Percentiles rank a stretch among this genome's conserved stretches.
These are phyloP conservation scores for Calonectria pauciramosa DNA, from an alignment of 2,329 filamentous ascomycete species.

Conservation along the genomic window DNA sequence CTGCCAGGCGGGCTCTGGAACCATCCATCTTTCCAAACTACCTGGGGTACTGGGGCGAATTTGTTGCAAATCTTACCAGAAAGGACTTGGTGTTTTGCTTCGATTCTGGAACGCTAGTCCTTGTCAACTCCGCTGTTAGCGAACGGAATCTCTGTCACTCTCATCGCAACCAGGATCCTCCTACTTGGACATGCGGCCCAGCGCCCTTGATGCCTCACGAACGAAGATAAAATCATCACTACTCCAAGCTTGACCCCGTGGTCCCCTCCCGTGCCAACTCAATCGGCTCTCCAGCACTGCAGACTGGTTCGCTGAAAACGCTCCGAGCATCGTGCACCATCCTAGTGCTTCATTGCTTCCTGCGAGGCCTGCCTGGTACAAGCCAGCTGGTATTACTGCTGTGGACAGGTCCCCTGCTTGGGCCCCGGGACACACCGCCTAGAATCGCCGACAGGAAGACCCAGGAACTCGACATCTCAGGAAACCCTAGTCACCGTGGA, in stretches of 20 bases:
- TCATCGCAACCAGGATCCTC: constrained; percentile 43
- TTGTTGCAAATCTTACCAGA: constrained; percentile 49
- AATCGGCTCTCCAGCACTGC: constrained; percentile 41
- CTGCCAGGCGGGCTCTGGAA: constrained; percentile 35
- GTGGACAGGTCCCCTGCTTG: constrained; percentile 45
- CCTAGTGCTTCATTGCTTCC: constrained; percentile 45
- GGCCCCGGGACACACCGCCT: constrained; percentile 48
- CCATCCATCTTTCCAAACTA: constrained; percentile 36
- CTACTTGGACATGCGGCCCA: constrained; percentile 46
- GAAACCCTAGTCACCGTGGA: constrained; percentile 48
- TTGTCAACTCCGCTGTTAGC: constrained; percentile 46
- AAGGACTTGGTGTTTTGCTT: constrained; percentile 43
- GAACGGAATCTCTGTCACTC: constrained; percentile 44
- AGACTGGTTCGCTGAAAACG: constrained; percentile 46
- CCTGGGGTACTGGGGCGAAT: constrained; percentile 43
- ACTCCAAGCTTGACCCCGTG: constrained; percentile 41
- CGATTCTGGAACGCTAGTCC: constrained; percentile 40
- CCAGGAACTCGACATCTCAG: constrained; percentile 46
- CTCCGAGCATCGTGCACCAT: constrained; percentile 42
- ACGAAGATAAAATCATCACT: constrained; percentile 47
- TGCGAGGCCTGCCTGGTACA: constrained; percentile 39
- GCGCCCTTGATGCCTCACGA: constrained; percentile 46
- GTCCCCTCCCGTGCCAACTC: constrained; percentile 39
- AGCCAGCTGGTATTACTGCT: constrained; percentile 42
- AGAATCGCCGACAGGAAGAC: constrained; percentile 43